A percentile compares a stretch with the other conserved stretches of the same genome.
Conservation (phyloP, 441 rosid genomes). For the Erysimum pusillum region DNA sequence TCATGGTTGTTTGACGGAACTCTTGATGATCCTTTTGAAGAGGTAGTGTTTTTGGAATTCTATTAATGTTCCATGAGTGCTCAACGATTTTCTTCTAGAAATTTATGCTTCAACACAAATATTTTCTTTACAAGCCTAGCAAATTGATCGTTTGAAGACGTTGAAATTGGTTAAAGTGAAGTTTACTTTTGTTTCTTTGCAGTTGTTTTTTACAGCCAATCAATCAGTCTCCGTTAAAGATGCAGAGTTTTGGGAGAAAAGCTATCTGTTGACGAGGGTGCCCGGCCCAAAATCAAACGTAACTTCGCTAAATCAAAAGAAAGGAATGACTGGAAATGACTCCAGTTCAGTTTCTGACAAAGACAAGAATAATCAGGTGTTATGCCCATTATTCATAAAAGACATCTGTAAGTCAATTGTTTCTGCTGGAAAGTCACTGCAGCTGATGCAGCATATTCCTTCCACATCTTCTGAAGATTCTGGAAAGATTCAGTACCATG, state of each 20-base stretch:
- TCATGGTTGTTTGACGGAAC: conserved; percentile 93
- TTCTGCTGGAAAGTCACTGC: conserved; percentile 97
- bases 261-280: conserved; percentile 68
- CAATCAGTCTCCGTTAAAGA: conserved; percentile 70
- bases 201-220: conserved; percentile 89
- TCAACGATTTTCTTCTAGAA: not conserved
- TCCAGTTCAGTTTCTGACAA: conserved; percentile 51
- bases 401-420: conserved; percentile 78
- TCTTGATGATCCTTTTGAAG: conserved; percentile 92
- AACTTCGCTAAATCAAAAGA: conserved; percentile 53
- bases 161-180: conserved; percentile 22
- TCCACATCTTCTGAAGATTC: conserved; percentile 49
- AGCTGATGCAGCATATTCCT: conserved; percentile 78
- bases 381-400: conserved; percentile 80
- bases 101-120: conserved; percentile 9
- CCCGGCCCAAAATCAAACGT: conserved; percentile 52
- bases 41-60: conserved; percentile 57
- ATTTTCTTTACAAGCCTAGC: conserved; percentile 32
- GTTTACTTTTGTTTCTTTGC: conserved; percentile 39
- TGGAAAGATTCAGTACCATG: conserved; percentile 47
- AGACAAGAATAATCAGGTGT: conserved; percentile 57
- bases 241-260: conserved; percentile 96
- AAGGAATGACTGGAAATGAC: conserved; percentile 56
- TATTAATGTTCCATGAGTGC: conserved; percentile 8
- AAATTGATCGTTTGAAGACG: conserved; percentile 27